Base-by-base conservation (phyloP, 768 basidiomycete genomes). In the Trametes cinnabarina region DNA sequence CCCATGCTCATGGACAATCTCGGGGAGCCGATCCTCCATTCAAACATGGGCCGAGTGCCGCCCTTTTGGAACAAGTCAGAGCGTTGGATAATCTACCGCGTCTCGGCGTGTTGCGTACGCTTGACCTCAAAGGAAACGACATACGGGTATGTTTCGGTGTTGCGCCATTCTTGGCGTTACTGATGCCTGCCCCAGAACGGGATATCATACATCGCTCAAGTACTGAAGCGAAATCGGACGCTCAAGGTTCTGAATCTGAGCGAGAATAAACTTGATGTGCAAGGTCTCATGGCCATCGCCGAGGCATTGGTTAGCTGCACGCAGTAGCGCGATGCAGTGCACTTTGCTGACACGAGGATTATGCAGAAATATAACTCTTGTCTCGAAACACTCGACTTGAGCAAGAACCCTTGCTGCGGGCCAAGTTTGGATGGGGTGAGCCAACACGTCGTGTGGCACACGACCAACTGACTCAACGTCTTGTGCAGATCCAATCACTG, bases 61-160 rank as follows among this genome's bases (percentile, higher is more conserved):
- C 92, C 17, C 69, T 98, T 61, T 73, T 94, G 64, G 89, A 90
- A 66, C 93, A 93, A 75, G 92, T 97, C 2, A 77, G 93, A 42
- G 91, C 92, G n/a, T 72, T 98, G 68, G 94, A 95, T 67, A 83
- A 84, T 22, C 73, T 98, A 62, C 93, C 95, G 28, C 76, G 94
- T 51, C 71, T 98, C 7, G 97, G 96, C 1, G 85, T 85, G 6
- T 72, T 99, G 53, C 79, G 89, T 70, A 98, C 94, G 37, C 75
- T 99, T 57, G 97, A 98, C 78, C 72, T 99, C 59, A 86, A 85
- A 69, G 90, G 90, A 3, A 99, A 98, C 70, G 97, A 99, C 73
- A 79, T 98, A 22, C 77, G 88, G 66, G 94, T 94, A 65, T 71
- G 92, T 78, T 14, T 12, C 6, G 30, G 30, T 47, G 20, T 44